phyloP scores from a whole-genome alignment of 2,329 filamentous ascomycete genomes.

The Blumeria hordei region DNA sequence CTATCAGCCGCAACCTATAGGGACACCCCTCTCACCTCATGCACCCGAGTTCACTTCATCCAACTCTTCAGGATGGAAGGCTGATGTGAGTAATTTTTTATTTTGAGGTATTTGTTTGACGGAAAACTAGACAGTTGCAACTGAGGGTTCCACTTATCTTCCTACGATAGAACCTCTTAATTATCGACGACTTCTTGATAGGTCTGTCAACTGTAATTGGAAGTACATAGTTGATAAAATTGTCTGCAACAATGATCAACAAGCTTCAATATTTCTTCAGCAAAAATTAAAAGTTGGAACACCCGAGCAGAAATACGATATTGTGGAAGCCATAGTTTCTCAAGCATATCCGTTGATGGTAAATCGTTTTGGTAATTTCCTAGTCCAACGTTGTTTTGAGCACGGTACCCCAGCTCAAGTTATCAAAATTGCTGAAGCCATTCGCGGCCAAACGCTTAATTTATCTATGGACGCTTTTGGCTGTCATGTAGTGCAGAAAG shows the following conservation, averaged over 20 bases:
- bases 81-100: slow-evolving; percentile 11
- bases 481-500: slow-evolving; percentile 95
- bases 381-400: slow-evolving; percentile 96
- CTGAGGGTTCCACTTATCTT: slow-evolving; percentile 52
- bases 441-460: slow-evolving; percentile 78
- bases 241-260: slow-evolving; percentile 95
- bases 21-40: slow-evolving; percentile 46
- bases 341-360: slow-evolving; percentile 93
- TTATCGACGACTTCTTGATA: slow-evolving; percentile 82
- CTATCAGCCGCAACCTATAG: slow-evolving; percentile 28
- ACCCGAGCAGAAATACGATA: slow-evolving; percentile 85
- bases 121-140: slow-evolving; percentile 19
- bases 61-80: slow-evolving; percentile 14
- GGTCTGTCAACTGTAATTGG: slow-evolving; percentile 95
- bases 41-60: slow-evolving; percentile 48
- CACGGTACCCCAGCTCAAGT: slow-evolving; percentile 90
- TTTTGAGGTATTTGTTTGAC: slow-evolving; percentile 5
- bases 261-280: slow-evolving; percentile 94
- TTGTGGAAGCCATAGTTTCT: slow-evolving; percentile 84
- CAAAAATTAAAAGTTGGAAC: slow-evolving; percentile 97
- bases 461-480: slow-evolving; percentile 98
- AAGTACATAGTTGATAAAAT: slow-evolving; percentile 99
- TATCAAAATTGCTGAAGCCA: slow-evolving; percentile 78
- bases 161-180: slow-evolving; percentile 80
- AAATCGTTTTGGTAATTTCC: slow-evolving; percentile 95